Evolutionary conservation across 75 land plant genomes (phyloP).

Genomic region (Picea glauca): DNA sequence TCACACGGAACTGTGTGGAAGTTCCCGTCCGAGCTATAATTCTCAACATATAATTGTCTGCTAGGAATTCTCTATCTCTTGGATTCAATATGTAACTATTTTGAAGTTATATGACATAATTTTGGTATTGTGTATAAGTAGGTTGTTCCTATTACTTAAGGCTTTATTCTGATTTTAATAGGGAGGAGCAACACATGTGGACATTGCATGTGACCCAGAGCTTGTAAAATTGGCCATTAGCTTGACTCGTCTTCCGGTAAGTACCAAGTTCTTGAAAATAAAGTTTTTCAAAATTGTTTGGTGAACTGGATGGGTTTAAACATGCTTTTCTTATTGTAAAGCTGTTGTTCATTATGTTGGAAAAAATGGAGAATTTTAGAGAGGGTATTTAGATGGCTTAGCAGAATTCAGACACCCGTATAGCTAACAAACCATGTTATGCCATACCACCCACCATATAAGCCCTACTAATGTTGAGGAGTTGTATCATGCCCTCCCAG

Average conservation of each 20-base stretch:
- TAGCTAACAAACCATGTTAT: no score
- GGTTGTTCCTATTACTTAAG: background rate
- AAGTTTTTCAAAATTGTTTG: no score
- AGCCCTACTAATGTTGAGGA: background rate
- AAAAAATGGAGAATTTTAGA: background rate
- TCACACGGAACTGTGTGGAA: no score
- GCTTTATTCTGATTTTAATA: conserved; percentile 16
- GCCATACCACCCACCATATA: no score
- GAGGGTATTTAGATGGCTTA: no score
- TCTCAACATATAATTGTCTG: background rate
- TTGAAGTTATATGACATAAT: background rate
- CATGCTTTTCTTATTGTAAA: no score
- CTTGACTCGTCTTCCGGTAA: conserved; percentile 80
- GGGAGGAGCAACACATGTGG: conserved; percentile 99
- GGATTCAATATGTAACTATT: background rate
- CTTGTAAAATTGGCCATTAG: conserved; percentile 74
- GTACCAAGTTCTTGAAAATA: background rate
- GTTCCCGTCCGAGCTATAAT: no score
- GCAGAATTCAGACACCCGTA: no score
- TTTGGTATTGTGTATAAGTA: background rate
- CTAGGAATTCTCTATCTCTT: background rate
- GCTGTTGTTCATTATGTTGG: no score
- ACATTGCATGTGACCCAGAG: conserved; percentile 91
- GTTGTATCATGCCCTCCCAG: background rate
- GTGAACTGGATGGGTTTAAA: no score